Evolutionary conservation across 2,329 filamentous ascomycete species (phyloP), one percentile per base, ranked within the genome.

Genomic region (Passalora sequoiae): DNA sequence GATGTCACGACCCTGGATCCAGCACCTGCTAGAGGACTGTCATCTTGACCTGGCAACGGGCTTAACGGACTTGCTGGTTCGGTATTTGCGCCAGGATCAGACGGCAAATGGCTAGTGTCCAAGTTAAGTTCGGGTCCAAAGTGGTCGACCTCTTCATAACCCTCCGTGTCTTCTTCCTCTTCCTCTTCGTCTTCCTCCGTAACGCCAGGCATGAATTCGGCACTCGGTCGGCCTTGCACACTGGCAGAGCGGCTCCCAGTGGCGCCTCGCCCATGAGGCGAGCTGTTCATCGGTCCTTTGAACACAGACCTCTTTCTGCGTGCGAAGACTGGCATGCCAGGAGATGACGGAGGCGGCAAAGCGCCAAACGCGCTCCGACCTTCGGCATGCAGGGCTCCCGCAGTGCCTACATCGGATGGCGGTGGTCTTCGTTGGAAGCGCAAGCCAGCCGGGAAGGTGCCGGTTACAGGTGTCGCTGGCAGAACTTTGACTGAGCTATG

Each of bases 401-500:
- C 40, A 3, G 56, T 46, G 13, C 61, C 60, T 4, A 65, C 49
- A 22, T 48, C 48, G 9, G 55, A 51, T n/a, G 62, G 63, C 3
- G 60, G 57, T 12, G 62, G 58, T 17, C 58, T 51, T 8, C 62
- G 53, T 6, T 53, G 55, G 9, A 96, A 73, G 2, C 91, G 83
- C 47, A 96, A 86, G 54, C 89, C 94, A 39, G 81, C 86, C 0
- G 91, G 89, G 58, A 97, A 94, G 1, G 78, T 71, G 12, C 74
- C 72, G 2, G 77, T 66, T 0, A 84, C 89, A 0, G 91, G 91
- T 0, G 89, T 95, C 0, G 87, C 86, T 1, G 92, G 91, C 2
- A 97, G 78, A n/a, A 97, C 85, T 68, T 97, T 97, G 57, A 97
- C 84, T 0, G 87, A 94, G 54, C 87, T 80, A 62, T 96, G 89